Conservation (phyloP, 331 rosid genomes). For the Pyracantha coccinea region DNA sequence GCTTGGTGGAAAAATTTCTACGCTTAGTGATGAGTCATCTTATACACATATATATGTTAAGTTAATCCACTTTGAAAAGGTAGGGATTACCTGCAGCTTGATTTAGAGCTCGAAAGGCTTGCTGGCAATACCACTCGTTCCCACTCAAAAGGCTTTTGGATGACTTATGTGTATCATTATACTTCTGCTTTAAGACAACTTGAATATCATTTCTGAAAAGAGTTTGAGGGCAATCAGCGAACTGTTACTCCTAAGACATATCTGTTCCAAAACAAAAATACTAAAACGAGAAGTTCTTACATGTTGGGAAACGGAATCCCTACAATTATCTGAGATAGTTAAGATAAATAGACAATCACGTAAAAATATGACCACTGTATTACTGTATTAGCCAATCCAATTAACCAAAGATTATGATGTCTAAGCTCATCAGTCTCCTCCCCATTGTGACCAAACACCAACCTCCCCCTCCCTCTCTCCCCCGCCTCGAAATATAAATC, state of each 20-base stretch:
- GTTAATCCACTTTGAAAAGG: background rate
- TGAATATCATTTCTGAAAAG: constrained; percentile 69
- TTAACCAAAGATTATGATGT: background rate
- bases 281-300: constrained; percentile 46
- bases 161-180: constrained; percentile 69
- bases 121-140: constrained; percentile 92
- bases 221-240: constrained; percentile 30
- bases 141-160: constrained; percentile 73
- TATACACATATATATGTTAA: background rate
- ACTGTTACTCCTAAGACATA: background rate
- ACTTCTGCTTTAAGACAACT: constrained; percentile 69
- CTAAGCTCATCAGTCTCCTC: background rate
- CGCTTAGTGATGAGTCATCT: background rate
- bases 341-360: constrained; percentile 28
- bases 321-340: constrained; percentile 81
- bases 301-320: constrained; percentile 95
- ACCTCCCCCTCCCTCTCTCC: background rate
- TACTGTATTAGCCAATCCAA: constrained; percentile 2
- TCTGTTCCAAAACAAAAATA: constrained; percentile 1
- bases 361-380: background rate
- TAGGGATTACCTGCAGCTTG: constrained; percentile 84
- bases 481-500: background rate
- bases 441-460: no score
- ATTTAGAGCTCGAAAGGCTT: constrained; percentile 93
- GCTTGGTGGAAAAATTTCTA: background rate